Evolutionary conservation across 148 eudicot species (phyloP).

Genomic region (Camellia japonica): DNA sequence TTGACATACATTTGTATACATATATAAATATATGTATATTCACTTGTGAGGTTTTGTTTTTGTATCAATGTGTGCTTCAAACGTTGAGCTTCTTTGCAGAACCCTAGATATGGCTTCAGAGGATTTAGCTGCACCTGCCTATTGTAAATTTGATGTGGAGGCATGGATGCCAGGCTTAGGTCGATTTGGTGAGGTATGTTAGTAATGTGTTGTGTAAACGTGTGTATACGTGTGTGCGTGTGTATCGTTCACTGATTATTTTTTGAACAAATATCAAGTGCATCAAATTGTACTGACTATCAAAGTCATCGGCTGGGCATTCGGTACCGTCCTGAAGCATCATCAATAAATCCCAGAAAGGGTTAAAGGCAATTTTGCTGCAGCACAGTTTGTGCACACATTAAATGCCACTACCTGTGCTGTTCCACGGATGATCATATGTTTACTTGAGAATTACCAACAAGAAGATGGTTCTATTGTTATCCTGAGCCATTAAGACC

Average conservation of each 20-base stretch:
- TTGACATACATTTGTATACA: neutral
- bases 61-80: neutral
- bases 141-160: conserved; percentile 87
- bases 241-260: neutral
- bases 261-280: conserved; percentile 76
- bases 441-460: conserved; percentile 88
- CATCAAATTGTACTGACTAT: conserved; percentile 93
- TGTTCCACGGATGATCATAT: conserved; percentile 86
- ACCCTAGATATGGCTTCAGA: conserved; percentile 86
- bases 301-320: conserved; percentile 89
- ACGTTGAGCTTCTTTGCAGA: conserved; percentile 38
- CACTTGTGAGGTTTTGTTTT: neutral
- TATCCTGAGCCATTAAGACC: conserved; percentile 72
- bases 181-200: conserved; percentile 83
- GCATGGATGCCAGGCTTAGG: conserved; percentile 99
- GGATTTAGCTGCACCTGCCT: conserved; percentile 95
- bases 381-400: conserved; percentile 85
- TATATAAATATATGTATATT: neutral
- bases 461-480: conserved; percentile 82
- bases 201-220: neutral
- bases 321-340: conserved; percentile 63
- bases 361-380: conserved; percentile 43
- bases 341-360: conserved; percentile 45
- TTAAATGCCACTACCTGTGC: conserved; percentile 96
- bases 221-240: neutral